Base-by-base conservation (phyloP, 495 filamentous ascomycete species). In the Aspergillus saccharolyticus region DNA sequence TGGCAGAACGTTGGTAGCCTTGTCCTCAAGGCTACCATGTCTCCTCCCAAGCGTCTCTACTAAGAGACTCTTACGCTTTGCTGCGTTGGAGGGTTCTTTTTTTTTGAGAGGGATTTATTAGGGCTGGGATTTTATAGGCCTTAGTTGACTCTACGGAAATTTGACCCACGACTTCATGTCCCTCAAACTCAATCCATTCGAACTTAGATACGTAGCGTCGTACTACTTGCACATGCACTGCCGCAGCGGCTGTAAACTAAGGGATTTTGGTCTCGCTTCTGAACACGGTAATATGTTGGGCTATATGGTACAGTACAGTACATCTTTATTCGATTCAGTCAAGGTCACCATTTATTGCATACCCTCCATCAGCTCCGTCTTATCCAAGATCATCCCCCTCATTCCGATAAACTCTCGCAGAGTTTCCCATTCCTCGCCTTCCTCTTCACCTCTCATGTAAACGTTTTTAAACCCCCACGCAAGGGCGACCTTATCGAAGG, bases 1-100 rank as follows among this genome's bases (percentile, higher is more conserved):
- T 98, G 94, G 94, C 94, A 98, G 85, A 98, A 98, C 82, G 95
- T 98, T 73, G 94, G 94, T 66, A 91, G 87, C 80, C 84, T 98
- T 83, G 96, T 94, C 66, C 91, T 98, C 83, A 98, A 98, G 88
- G 94, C 95, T 77, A 88, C 90, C 77, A 97, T 98, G 95, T 93
- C 88, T 72, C 93, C 93, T 58, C 95, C 94, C 56, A 92, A 91
- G 83, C 89, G 94, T 68, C 74, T 97, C 60, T 98, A 97, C 84
- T 97, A 96, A 77, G 76, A 70, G 61, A 15, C 65, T 71, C 56
- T 63, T 59, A 65, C 62, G 64, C 70, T 71, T 64, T 46, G 63
- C 59, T 63, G 63, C 65, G 69, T 66, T 63, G 66, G 64, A 52
- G 60, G 43, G 53, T 4, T 4, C 25, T 30, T 57, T 54, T 66